Percentiles rank a stretch among this genome's conserved stretches.
Conservation (phyloP, 176 grass and related monocot genomes). For the Paspalum vaginatum region DNA sequence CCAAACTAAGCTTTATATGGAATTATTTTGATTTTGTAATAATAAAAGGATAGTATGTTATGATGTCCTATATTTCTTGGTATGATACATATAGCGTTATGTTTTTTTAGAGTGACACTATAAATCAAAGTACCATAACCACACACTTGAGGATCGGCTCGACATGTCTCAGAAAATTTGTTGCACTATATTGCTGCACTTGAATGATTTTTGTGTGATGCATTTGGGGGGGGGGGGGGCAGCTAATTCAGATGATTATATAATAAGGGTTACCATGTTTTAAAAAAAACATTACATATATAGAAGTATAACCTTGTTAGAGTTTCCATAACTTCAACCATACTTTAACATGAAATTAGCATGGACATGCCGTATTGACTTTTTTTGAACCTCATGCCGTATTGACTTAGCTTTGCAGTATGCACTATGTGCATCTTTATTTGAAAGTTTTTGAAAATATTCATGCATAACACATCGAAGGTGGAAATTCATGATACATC, state of each 20-base stretch:
- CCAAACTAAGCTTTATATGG: background rate
- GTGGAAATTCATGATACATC: background rate
- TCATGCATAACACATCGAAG: background rate
- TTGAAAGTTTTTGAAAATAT: background rate
- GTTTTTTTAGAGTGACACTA: background rate
- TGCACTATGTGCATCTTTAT: background rate
- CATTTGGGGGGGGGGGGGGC: too few species aligned
- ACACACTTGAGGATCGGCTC: background rate
- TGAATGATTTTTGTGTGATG: too few species aligned
- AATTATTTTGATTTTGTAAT: background rate
- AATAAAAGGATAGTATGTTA: too few species aligned
- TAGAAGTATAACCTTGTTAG: background rate
- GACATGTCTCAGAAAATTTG: background rate
- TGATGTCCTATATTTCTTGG: background rate
- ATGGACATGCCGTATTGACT: background rate
- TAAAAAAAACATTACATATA: too few species aligned
- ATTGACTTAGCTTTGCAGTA: background rate
- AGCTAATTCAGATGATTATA: too few species aligned
- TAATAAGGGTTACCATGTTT: too few species aligned
- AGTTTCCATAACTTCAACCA: background rate
- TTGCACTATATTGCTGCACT: too few species aligned
- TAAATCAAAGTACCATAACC: background rate
- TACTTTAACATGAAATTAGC: background rate
- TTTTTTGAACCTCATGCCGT: too few species aligned
- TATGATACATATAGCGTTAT: background rate